phyloP scores from a whole-genome alignment of 495 filamentous ascomycete genomes.

The Hypomontagnella monticulosa region DNA sequence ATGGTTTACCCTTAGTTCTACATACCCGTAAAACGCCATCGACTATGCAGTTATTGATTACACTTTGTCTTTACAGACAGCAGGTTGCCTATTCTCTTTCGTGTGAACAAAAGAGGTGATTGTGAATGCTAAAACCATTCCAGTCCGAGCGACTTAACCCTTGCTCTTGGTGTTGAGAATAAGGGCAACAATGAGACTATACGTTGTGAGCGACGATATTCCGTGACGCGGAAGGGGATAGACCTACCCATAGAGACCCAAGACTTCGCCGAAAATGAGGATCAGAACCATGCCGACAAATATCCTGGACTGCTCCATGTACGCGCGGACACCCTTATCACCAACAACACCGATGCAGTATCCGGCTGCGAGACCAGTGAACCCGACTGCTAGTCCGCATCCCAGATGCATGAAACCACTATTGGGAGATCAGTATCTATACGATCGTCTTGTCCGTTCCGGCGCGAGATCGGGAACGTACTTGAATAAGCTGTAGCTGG shows the following conservation, averaged over 20 bases:
- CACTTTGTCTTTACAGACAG: constrained; percentile 29
- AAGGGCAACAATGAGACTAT: constrained; percentile 59
- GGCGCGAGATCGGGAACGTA: constrained; percentile 51
- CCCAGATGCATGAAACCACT: constrained; percentile 93
- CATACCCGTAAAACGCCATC: constrained; percentile 46
- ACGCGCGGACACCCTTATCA: constrained; percentile 90
- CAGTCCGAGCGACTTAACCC: constrained; percentile 46
- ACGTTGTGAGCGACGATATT: constrained; percentile 22
- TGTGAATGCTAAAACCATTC: constrained; percentile 6
- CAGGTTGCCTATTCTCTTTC: constrained; percentile 23
- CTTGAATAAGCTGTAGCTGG: constrained; percentile 84
- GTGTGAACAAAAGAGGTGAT: constrained; percentile 12
- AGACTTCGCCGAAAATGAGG: constrained; percentile 96
- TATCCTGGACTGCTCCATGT: constrained; percentile 93
- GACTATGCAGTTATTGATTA: constrained; percentile 46
- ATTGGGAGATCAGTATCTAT: constrained; percentile 38
- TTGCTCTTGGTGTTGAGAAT: constrained; percentile 66
- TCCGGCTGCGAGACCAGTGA: constrained; percentile 93
- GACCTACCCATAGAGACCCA: constrained; percentile 94
- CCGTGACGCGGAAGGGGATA: neutral
- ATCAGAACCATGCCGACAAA: constrained; percentile 99
- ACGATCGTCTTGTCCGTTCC: neutral
- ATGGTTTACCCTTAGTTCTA: constrained; percentile 37
- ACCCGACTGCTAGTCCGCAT: constrained; percentile 88
- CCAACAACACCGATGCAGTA: constrained; percentile 97